Conservation (phyloP, 2,329 filamentous ascomycete species). For the Rhinocladiella similis region DNA sequence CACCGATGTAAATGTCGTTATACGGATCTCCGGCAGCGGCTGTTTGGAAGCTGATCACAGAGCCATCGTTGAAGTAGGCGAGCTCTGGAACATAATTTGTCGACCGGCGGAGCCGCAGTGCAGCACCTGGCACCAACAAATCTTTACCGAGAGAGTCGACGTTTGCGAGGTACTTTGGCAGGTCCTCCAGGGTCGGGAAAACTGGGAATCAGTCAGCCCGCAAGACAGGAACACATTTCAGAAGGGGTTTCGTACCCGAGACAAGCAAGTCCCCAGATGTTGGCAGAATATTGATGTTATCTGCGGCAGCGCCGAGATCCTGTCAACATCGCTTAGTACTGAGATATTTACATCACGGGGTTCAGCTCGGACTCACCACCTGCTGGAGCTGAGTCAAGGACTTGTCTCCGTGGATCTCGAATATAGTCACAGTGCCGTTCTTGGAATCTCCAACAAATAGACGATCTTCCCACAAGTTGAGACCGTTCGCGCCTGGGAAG, state of each 20-base stretch:
- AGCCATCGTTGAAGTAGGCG: constrained; percentile 22
- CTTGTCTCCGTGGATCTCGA: constrained; percentile 17
- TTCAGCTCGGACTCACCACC: constrained; percentile 13
- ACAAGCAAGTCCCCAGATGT: constrained; percentile 22
- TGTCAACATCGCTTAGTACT: background rate
- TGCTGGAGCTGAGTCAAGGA: constrained; percentile 14
- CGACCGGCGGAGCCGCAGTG: constrained; percentile 14
- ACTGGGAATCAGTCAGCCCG: constrained; percentile 2
- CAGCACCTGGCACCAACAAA: constrained; percentile 19
- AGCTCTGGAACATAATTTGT: constrained; percentile 17
- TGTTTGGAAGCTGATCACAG: constrained; percentile 22
- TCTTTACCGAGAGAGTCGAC: constrained; percentile 19
- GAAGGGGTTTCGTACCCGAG: constrained; percentile 10
- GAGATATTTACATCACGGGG: too few species aligned
- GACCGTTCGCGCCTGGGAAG: constrained; percentile 21
- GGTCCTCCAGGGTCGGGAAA: constrained; percentile 22
- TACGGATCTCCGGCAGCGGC: constrained; percentile 17
- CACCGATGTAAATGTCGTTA: constrained; percentile 11
- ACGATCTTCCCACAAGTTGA: constrained; percentile 22
- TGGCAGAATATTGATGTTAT: constrained; percentile 24
- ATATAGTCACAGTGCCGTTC: constrained; percentile 23
- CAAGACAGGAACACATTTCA: background rate
- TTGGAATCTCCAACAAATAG: constrained; percentile 21
- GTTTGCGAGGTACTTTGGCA: constrained; percentile 13
- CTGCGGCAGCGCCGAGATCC: constrained; percentile 24